A percentile compares a stretch with the other conserved stretches of the same genome.
Evolutionary conservation across 2,329 filamentous ascomycete species (phyloP).

Genomic region (Aspergillus viridinutans): DNA sequence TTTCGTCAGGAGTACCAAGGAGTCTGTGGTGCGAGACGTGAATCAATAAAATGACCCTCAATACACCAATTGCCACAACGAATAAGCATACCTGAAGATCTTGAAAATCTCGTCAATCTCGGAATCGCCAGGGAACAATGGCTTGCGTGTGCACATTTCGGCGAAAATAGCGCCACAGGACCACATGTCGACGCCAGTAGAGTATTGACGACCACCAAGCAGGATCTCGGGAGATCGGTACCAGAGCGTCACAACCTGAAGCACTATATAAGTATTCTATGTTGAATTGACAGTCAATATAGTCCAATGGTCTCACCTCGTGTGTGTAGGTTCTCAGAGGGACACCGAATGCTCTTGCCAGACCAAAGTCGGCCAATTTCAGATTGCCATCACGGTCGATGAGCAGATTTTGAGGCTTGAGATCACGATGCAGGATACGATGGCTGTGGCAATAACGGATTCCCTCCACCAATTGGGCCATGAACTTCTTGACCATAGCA

Average conservation of each 20-base stretch:
- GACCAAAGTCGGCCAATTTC: constrained; percentile 85
- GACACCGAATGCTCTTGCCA: constrained; percentile 86
- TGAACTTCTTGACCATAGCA: constrained; percentile 86
- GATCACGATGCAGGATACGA: constrained; percentile 78
- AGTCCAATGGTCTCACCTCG: constrained; percentile 51
- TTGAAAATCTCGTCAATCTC: constrained; percentile 95
- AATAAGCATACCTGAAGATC: constrained; percentile 68
- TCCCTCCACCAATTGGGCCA: constrained; percentile 80
- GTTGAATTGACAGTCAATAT: not conserved
- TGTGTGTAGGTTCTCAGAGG: constrained; percentile 89
- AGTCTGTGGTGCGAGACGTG: constrained; percentile 47
- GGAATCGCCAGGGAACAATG: constrained; percentile 85
- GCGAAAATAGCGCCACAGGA: constrained; percentile 91
- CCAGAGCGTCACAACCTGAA: constrained; percentile 81
- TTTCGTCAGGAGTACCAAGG: constrained; percentile 78
- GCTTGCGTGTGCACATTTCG: constrained; percentile 93
- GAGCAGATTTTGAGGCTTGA: constrained; percentile 87
- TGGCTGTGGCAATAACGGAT: constrained; percentile 86
- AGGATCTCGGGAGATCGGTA: constrained; percentile 89
- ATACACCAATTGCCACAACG: not conserved
- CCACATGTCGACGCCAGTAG: constrained; percentile 95
- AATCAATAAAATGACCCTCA: constrained; percentile 11
- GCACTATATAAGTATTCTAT: constrained; percentile 5
- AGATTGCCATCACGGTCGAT: constrained; percentile 84
- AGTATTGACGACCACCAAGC: constrained; percentile 85